Percentiles rank a stretch among this genome's conserved stretches.
These are phyloP conservation scores for Penicillium alfredii DNA, from an alignment of 495 filamentous ascomycete genomes.

Conservation along the genomic window DNA sequence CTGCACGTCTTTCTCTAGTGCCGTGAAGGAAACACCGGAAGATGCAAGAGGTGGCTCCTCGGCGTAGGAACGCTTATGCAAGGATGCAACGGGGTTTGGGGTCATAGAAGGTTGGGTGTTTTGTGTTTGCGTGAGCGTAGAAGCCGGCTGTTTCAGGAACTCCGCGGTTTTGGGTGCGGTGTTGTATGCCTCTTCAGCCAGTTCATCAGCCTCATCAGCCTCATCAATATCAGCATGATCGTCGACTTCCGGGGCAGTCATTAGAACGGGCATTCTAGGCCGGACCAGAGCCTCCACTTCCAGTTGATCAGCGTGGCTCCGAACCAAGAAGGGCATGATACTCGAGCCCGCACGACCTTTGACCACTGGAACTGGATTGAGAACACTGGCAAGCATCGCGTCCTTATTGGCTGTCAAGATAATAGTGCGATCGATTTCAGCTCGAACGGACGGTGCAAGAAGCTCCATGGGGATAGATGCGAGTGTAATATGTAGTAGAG, in stretches of 20 bases:
- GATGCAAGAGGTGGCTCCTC: slow-evolving; percentile 16
- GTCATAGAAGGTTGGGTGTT: slow-evolving; percentile 10
- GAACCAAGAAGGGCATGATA: slow-evolving; percentile 69
- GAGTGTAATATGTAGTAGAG: slow-evolving; percentile 57
- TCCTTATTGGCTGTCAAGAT: slow-evolving; percentile 59
- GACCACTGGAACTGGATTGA: slow-evolving; percentile 62
- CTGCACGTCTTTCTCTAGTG: slow-evolving; percentile 11
- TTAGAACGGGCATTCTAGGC: slow-evolving; percentile 56
- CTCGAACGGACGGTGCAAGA: slow-evolving; percentile 57
- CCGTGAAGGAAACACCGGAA: slow-evolving; percentile 1
- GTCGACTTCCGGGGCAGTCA: slow-evolving; percentile 24
- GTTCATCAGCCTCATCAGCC: slow-evolving; percentile 42
- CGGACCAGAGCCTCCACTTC: slow-evolving; percentile 68
- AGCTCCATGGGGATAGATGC: slow-evolving; percentile 53
- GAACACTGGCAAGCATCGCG: slow-evolving; percentile 70
- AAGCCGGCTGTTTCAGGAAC: slow-evolving; percentile 24
- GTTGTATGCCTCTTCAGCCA: slow-evolving; percentile 12
- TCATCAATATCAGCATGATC: slow-evolving; percentile 26
- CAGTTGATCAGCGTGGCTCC: slow-evolving; percentile 50
- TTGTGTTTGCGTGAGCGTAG: slow-evolving; percentile 12
- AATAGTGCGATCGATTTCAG: slow-evolving; percentile 70
- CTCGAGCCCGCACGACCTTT: slow-evolving; percentile 56
- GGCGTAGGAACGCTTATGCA: slow-evolving; percentile 32
- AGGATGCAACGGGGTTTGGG: slow-evolving; percentile 1
- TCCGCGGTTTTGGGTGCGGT: slow-evolving; percentile 14